Base-by-base conservation (phyloP, 805 yeast species). In the Kuraishia piskuri region DNA sequence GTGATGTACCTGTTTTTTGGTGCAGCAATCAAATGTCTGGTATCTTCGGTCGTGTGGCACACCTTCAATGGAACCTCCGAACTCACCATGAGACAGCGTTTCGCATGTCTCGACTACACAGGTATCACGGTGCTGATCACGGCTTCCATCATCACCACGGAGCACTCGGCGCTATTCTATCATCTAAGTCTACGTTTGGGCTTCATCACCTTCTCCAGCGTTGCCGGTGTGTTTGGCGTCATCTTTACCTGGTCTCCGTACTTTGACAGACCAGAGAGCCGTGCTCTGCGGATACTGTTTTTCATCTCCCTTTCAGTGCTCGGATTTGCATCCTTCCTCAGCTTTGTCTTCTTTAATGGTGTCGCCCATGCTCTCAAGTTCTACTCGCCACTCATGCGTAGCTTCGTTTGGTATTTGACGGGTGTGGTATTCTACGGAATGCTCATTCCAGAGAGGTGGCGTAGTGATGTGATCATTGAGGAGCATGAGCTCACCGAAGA, bases 51-150 rank as follows among this genome's bases (percentile, higher is more conserved):
- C 2, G 70, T 85, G 46, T 92, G 97, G 97, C 99, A 92, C 68
- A 88, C 97, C 2, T 91, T 90, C 68, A 81, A 86, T 55, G 84
- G 90, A 56, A 87, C 90, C 58, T 81, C 92, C 19, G 77, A 77
- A 51, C 67, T 86, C 48, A 62, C 72, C 21, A 66, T 82, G 57
- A 78, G 96, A 65, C 76, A 83, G 58, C 79, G 82, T 52, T 89
- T 88, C 69, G 97, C 97, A 0, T 94, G 99, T 67, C 82, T 91
- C 47, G 99, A 92, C 71, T 92, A 92, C 68, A 86, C 96, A 6
- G 99, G 99, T 2, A 92, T 92, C 59, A 90, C 97, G 0, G 78
- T 90, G 14, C 72, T 94, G 58, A 91, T 92, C 60, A 86, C 96
- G 0, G 92, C 96, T 17, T 88, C 96, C 2, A 86, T 94, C 49